These are phyloP conservation scores for Aspergillus phoenicis DNA, from an alignment of 2,329 filamentous ascomycete species.

Conservation along the genomic window DNA sequence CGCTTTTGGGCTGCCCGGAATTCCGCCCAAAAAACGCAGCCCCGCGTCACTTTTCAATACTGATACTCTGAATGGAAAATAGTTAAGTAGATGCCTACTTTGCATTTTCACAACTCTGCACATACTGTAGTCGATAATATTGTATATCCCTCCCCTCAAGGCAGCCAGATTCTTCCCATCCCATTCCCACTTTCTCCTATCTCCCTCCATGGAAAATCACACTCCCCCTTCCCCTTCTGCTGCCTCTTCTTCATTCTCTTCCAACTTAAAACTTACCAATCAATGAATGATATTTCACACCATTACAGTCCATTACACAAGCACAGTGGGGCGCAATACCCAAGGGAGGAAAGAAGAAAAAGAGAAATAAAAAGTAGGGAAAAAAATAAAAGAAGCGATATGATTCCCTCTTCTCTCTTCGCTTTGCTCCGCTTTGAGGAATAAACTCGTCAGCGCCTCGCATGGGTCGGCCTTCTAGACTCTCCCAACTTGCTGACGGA, in stretches of 20 bases:
- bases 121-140: too few relatives aligned
- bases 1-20: too few relatives aligned
- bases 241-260: too few relatives aligned
- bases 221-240: not conserved
- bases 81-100: too few relatives aligned
- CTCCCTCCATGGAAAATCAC: not conserved
- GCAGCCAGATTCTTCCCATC: conserved; percentile 10
- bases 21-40: not conserved
- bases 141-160: not conserved
- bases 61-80: too few relatives aligned
- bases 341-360: not conserved
- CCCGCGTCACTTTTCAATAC: conserved; percentile 3
- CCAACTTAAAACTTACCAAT: not conserved
- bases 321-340: not conserved
- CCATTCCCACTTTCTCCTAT: not conserved
- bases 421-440: not conserved
- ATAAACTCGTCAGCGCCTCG: conserved; percentile 5
- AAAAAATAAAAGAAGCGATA: not conserved
- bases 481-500: not conserved
- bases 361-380: too few relatives aligned
- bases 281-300: not conserved
- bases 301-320: conserved; percentile 1
- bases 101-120: too few relatives aligned
- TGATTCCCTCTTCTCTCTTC: not conserved
- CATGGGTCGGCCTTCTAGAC: conserved; percentile 4